Percentiles rank a stretch among this genome's conserved stretches.
These are phyloP conservation scores for Verticillium klebahnii DNA, from an alignment of 2,329 filamentous ascomycete species.

Conservation along the genomic window DNA sequence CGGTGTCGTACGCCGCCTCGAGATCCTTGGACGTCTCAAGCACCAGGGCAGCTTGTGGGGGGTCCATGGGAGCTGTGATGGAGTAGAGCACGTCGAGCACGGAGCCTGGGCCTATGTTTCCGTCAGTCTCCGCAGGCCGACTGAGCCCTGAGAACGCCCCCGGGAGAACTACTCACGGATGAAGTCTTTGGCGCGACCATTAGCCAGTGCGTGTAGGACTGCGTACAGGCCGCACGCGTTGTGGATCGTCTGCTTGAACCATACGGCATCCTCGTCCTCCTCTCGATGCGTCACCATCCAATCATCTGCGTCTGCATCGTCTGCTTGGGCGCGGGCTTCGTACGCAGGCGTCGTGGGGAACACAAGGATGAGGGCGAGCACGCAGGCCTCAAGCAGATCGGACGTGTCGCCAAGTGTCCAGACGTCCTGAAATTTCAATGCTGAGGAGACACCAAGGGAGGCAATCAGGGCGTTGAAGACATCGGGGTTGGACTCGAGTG, in stretches of 20 bases:
- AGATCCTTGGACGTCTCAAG: constrained; percentile 61
- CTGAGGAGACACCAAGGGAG: constrained; percentile 54
- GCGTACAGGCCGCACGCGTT: constrained; percentile 69
- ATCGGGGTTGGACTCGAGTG: constrained; percentile 50
- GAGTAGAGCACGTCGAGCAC: constrained; percentile 52
- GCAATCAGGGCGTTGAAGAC: constrained; percentile 62
- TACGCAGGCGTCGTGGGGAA: constrained; percentile 61
- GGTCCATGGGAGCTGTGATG: constrained; percentile 52
- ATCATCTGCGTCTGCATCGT: constrained; percentile 8
- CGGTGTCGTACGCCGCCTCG: constrained; percentile 58
- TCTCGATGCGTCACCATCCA: constrained; percentile 26
- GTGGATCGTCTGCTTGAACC: constrained; percentile 69
- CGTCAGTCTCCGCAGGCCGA: background rate
- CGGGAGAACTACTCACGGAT: constrained; percentile 33
- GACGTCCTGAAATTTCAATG: constrained; percentile 63
- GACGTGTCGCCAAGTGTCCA: constrained; percentile 65
- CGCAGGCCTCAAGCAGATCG: constrained; percentile 59
- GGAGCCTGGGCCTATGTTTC: constrained; percentile 9
- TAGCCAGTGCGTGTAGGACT: constrained; percentile 59
- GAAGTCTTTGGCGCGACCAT: constrained; percentile 34
- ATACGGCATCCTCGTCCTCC: constrained; percentile 57
- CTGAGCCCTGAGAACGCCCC: background rate
- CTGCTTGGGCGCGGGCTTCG: constrained; percentile 44
- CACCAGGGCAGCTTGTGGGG: constrained; percentile 51
- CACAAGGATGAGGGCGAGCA: constrained; percentile 63